Conservation (phyloP, 2,329 filamentous ascomycete species). For the Dothistroma septosporum region DNA sequence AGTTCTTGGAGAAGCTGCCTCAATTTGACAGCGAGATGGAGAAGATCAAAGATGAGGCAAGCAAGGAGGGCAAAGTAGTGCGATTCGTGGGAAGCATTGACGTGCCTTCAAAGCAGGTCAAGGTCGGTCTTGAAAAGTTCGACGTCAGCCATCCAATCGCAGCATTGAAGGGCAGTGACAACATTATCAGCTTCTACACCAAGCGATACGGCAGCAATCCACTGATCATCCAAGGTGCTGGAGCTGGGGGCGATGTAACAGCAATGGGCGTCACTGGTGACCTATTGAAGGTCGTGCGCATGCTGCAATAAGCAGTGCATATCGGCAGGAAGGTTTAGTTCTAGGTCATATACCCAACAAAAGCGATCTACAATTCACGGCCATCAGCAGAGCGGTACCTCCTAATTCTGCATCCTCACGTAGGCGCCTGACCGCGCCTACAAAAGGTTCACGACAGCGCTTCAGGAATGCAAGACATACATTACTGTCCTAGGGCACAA, state of each 20-base stretch:
- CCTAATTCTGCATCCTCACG: not conserved
- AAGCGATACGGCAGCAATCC: constrained; percentile 88
- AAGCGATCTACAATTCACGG: not conserved
- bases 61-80: constrained; percentile 84
- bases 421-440: not conserved
- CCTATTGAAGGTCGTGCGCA: constrained; percentile 78
- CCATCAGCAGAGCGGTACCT: not conserved
- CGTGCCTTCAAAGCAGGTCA: constrained; percentile 72
- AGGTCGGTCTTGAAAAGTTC: constrained; percentile 82
- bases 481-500: not conserved
- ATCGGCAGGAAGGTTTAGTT: not conserved
- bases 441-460: not conserved
- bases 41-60: constrained; percentile 75
- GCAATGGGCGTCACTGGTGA: constrained; percentile 97
- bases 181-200: constrained; percentile 98
- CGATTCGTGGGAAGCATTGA: constrained; percentile 93
- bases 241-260: constrained; percentile 87
- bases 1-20: constrained; percentile 77
- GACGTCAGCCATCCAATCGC: constrained; percentile 88
- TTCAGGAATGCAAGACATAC: not conserved
- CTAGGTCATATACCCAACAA: not conserved
- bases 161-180: constrained; percentile 91
- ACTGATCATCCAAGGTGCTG: constrained; percentile 89
- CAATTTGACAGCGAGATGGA: constrained; percentile 90
- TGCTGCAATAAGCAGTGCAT: constrained; percentile 46